These are phyloP conservation scores for Flaveria linearis DNA, from an alignment of 129 eudicot species.

Conservation along the genomic window DNA sequence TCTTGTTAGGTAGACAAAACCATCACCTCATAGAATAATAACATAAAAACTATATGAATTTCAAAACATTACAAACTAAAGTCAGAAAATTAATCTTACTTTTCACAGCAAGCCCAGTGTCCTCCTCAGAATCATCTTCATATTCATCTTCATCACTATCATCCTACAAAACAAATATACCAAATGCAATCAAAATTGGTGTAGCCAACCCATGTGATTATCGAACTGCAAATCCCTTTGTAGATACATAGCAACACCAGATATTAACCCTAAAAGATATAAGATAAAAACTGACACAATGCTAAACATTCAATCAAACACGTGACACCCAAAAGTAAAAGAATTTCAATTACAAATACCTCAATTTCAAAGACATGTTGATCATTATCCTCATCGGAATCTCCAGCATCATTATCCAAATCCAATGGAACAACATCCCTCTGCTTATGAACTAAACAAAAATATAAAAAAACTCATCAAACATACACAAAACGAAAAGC, in stretches of 20 bases:
- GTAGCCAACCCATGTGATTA: neutral
- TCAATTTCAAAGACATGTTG: conserved; percentile 65
- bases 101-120: conserved; percentile 64
- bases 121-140: conserved; percentile 57
- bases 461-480: neutral
- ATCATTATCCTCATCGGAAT: conserved; percentile 72
- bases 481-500: too few relatives aligned
- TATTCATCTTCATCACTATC: conserved; percentile 52
- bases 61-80: neutral
- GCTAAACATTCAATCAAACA: conserved; percentile 3
- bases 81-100: conserved; percentile 47
- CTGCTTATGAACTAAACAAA: conserved; percentile 81
- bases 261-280: neutral
- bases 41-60: neutral
- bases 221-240: too few relatives aligned
- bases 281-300: neutral
- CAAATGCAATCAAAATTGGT: conserved; percentile 1
- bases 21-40: neutral
- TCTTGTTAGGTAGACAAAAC: conserved; percentile 9
- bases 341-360: conserved; percentile 45
- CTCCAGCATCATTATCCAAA: conserved; percentile 55
- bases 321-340: neutral
- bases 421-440: conserved; percentile 81
- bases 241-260: neutral
- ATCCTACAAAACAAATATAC: conserved; percentile 39